Conservation (phyloP, 2,329 filamentous ascomycete genomes). For the Colletotrichum higginsianum region DNA sequence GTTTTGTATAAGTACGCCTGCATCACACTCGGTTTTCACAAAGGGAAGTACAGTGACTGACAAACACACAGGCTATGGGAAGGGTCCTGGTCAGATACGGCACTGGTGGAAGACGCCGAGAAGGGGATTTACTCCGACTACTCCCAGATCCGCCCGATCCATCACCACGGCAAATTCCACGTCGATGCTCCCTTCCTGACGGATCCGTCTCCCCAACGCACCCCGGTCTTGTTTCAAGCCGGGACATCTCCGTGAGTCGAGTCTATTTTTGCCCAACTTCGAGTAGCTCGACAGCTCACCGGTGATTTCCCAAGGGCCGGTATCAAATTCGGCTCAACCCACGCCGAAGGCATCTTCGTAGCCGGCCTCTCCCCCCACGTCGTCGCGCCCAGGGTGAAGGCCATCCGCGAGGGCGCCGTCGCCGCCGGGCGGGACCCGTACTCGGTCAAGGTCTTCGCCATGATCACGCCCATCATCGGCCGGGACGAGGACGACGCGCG, state of each 20-base stretch:
- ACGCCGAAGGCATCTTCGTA: conserved; percentile 74
- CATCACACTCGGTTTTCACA: no score
- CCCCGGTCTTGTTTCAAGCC: conserved; percentile 71
- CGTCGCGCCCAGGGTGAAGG: conserved; percentile 64
- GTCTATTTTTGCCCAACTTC: no score
- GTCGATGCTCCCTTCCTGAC: conserved; percentile 33
- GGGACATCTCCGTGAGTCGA: conserved; percentile 62
- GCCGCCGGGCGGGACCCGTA: conserved; percentile 68
- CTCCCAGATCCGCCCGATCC: conserved; percentile 22
- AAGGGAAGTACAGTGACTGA: background rate
- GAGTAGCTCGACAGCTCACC: background rate
- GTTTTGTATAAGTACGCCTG: conserved; percentile 72
- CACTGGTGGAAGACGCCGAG: conserved; percentile 20
- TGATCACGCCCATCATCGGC: conserved; percentile 65
- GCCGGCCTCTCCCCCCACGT: conserved; percentile 66
- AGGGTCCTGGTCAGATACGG: conserved; percentile 30
- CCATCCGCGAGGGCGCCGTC: conserved; percentile 66
- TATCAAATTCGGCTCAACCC: conserved; percentile 68
- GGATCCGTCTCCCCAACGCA: conserved; percentile 69
- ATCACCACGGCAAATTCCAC: conserved; percentile 29
- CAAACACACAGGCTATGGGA: conserved; percentile 14
- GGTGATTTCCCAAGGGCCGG: conserved; percentile 57
- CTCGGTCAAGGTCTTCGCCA: conserved; percentile 69
- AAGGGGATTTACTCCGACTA: conserved; percentile 25
- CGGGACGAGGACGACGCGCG: conserved; percentile 67